A percentile compares a stretch with the other conserved stretches of the same genome.
Conservation (phyloP, 495 filamentous ascomycete species). For the Terfezia claveryi region DNA sequence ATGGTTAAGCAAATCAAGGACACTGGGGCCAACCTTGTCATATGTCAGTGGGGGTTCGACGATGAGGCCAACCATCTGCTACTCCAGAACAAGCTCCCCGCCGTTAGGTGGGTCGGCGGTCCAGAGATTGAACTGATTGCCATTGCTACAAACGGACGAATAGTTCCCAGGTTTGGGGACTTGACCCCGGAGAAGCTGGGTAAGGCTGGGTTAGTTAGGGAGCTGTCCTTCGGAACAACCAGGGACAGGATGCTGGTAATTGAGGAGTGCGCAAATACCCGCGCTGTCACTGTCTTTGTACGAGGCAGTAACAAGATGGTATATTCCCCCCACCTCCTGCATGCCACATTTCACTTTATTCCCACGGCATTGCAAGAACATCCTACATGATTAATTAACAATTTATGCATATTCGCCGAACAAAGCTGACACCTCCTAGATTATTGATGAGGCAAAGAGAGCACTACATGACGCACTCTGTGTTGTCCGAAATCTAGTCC, state of each 20-base stretch:
- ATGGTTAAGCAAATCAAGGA: slow-evolving; percentile 98
- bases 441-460: slow-evolving; percentile 96
- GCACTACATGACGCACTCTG: slow-evolving; percentile 94
- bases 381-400: slow-evolving; percentile 12
- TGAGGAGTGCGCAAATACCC: slow-evolving; percentile 94
- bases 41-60: slow-evolving; percentile 99
- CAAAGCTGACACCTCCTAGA: slow-evolving; percentile 27
- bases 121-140: slow-evolving; percentile 97
- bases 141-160: slow-evolving; percentile 92
- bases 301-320: slow-evolving; percentile 99
- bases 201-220: slow-evolving; percentile 67
- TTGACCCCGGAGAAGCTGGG: slow-evolving; percentile 77
- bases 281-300: slow-evolving; percentile 88
- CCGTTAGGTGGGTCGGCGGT: slow-evolving; percentile 93
- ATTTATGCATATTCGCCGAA: neutral
- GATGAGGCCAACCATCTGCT: slow-evolving; percentile 96
- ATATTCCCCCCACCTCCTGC: slow-evolving; percentile 9
- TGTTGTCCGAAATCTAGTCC: slow-evolving; percentile 88
- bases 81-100: slow-evolving; percentile 84
- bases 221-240: slow-evolving; percentile 92
- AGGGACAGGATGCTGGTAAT: slow-evolving; percentile 99
- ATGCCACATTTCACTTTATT: slow-evolving; percentile 1
- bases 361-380: neutral
- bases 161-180: slow-evolving; percentile 94
- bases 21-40: slow-evolving; percentile 88